Conservation (phyloP, 768 basidiomycete species). For the Xerocomellus chrysenteron region DNA sequence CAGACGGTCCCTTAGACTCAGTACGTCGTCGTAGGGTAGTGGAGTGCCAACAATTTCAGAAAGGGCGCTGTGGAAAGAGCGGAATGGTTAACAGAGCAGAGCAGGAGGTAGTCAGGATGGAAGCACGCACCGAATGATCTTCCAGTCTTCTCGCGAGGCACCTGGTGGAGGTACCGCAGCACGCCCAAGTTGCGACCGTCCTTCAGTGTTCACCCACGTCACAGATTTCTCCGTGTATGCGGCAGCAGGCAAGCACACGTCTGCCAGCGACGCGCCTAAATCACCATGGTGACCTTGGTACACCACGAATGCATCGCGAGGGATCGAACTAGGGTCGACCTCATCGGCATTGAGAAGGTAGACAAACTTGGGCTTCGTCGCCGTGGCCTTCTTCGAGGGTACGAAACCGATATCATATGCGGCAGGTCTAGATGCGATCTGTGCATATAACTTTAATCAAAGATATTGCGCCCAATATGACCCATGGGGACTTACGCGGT, state of each 20-base stretch:
- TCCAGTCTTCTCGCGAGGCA: slow-evolving; percentile 95
- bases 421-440: slow-evolving; percentile 91
- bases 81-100: neutral
- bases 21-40: slow-evolving; percentile 86
- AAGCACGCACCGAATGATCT: slow-evolving; percentile 75
- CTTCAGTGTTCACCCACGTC: slow-evolving; percentile 98
- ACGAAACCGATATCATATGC: slow-evolving; percentile 95
- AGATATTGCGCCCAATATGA: neutral
- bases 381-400: slow-evolving; percentile 74
- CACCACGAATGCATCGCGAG: slow-evolving; percentile 91
- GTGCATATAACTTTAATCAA: neutral
- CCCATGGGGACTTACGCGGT: slow-evolving; percentile 58
- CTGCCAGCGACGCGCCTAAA: slow-evolving; percentile 93
- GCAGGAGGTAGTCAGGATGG: neutral
- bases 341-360: slow-evolving; percentile 98
- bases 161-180: slow-evolving; percentile 95
- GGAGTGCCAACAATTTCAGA: slow-evolving; percentile 82
- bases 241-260: slow-evolving; percentile 88
- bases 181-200: slow-evolving; percentile 85
- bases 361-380: slow-evolving; percentile 86
- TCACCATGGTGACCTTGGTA: slow-evolving; percentile 99
- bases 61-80: slow-evolving; percentile 57
- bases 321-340: slow-evolving; percentile 83
- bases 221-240: slow-evolving; percentile 92
- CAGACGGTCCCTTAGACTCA: slow-evolving; percentile 84